Base-by-base conservation (phyloP, 2,329 filamentous ascomycete species). In the Bipolaris gigantea region DNA sequence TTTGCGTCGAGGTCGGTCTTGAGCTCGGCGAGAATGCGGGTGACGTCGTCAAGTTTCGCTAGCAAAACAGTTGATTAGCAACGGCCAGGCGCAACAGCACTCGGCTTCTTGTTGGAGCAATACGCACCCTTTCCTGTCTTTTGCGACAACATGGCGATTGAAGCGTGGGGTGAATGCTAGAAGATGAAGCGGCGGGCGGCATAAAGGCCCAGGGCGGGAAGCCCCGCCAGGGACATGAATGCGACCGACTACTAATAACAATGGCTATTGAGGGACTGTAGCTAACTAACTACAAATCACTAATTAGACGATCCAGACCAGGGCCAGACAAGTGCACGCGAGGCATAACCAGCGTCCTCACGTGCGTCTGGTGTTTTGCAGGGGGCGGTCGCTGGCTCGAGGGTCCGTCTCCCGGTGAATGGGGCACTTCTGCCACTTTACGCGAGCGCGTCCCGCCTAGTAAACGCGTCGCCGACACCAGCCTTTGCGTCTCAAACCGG, bases 11-110 rank as follows among this genome's bases (percentile, higher is more conserved):
- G 75, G 69, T 93, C 89, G 46, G 81, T 71, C 6, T 80, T 77
- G 36, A 95, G 79, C 39, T 81, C 81, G 36, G 81, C 75, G 60
- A 94, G 76, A 15, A 94, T 76, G 48, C 80, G 78, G 15, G 81
- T 85, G 36, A 93, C 88, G 50, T 89, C 83, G 54, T 84, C 79
- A 52, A 88, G 80, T 76, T 92, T 92, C 83, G 90, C 73, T 75
- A 48, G 15, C 6, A 4, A 2, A 49, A 19, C 7, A 5, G 1
- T 16, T 11, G 7, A 35, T 70, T 48, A 69, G 66, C 44, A 33
- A 18, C 10, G 13, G 15, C 4, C 2, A 23, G n/a, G 10, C 8
- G 18, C 2, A 33, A n/a, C 11, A 19, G 11, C 11, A 30, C 10
- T 30, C 33, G 10, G 3, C 9, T 13, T 15, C 30, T 3, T 11